phyloP scores from a whole-genome alignment of 768 basidiomycete species.

The Amyloporia xantha region DNA sequence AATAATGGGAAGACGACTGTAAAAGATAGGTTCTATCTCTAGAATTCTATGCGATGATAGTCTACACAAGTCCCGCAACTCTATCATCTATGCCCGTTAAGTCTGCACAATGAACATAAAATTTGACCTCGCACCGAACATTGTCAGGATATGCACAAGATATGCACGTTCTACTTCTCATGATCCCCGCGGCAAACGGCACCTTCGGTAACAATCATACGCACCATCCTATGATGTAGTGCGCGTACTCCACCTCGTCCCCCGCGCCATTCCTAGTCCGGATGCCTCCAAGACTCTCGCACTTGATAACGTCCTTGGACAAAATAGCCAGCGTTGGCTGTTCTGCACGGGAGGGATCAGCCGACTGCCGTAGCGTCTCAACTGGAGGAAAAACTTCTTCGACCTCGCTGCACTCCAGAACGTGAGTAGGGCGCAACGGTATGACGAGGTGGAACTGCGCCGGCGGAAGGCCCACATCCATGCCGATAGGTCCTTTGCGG shows the following conservation, averaged over 20 bases:
- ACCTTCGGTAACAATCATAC: too few species aligned
- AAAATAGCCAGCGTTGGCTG: constrained; percentile 39
- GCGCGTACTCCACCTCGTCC: constrained; percentile 57
- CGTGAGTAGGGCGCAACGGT: constrained; percentile 64
- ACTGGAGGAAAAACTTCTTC: constrained; percentile 44
- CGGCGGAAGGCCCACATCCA: not conserved
- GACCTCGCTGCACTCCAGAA: constrained; percentile 49
- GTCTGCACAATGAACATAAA: too few species aligned
- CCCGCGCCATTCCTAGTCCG: constrained; percentile 24
- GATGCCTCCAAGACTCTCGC: constrained; percentile 35
- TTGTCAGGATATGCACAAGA: too few species aligned
- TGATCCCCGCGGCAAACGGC: too few species aligned
- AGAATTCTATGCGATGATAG: too few species aligned
- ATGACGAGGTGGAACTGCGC: constrained; percentile 65
- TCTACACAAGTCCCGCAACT: too few species aligned
- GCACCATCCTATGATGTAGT: constrained; percentile 72
- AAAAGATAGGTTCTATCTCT: too few species aligned
- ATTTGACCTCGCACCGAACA: too few species aligned
- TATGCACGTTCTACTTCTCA: too few species aligned
- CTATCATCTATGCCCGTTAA: too few species aligned
- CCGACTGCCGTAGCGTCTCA: not conserved
- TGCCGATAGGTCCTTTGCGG: not conserved
- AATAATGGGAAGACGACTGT: too few species aligned
- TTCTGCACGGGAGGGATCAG: not conserved
- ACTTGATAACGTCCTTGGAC: constrained; percentile 46